Conservation (phyloP, 2,329 filamentous ascomycete genomes). For the Penicillium sp. region DNA sequence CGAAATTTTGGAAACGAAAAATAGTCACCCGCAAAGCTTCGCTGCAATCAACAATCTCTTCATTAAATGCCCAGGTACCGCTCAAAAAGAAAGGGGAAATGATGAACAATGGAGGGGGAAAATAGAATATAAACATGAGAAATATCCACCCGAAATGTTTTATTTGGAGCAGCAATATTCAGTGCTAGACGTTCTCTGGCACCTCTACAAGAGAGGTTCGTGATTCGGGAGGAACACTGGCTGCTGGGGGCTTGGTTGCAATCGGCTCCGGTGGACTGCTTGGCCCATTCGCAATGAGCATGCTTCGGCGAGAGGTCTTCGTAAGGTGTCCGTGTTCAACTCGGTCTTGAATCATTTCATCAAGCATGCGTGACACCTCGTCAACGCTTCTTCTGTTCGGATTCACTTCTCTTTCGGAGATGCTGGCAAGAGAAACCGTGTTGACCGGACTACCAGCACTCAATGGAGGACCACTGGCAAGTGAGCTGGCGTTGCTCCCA, state of each 20-base stretch:
- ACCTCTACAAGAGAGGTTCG: constrained; percentile 6
- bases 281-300: constrained; percentile 53
- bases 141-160: not conserved
- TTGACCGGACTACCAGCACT: constrained; percentile 23
- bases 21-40: not conserved
- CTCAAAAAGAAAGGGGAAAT: not conserved
- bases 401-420: constrained; percentile 37
- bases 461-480: constrained; percentile 20
- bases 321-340: constrained; percentile 72
- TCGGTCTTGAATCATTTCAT: constrained; percentile 92
- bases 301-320: constrained; percentile 63
- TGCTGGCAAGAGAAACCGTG: constrained; percentile 30
- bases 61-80: constrained; percentile 4
- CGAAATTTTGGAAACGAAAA: no score
- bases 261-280: constrained; percentile 24
- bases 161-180: not conserved
- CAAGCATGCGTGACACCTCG: constrained; percentile 88
- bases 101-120: not conserved
- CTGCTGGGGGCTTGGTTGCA: constrained; percentile 1
- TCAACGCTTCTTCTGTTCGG: constrained; percentile 69
- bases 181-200: constrained; percentile 1
- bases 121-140: not conserved
- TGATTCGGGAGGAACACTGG: not conserved
- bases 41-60: constrained; percentile 1
- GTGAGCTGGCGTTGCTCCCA: constrained; percentile 27